Conservation (phyloP, 2,329 filamentous ascomycete species). For the Botrytis elliptica region DNA sequence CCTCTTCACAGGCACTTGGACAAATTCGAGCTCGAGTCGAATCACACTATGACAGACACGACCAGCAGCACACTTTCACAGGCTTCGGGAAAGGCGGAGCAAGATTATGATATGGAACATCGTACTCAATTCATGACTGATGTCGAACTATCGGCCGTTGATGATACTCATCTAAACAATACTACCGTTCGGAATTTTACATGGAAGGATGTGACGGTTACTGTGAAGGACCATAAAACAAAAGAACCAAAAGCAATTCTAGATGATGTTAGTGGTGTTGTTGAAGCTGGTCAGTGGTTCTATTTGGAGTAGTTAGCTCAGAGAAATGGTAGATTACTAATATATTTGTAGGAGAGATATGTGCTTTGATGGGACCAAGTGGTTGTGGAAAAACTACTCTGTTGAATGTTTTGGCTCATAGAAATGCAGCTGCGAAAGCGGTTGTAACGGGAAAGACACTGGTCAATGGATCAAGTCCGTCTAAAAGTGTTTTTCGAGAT, state of each 20-base stretch:
- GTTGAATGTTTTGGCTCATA: slow-evolving; percentile 72
- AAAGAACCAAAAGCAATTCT: slow-evolving; percentile 64
- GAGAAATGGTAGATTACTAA: slow-evolving; percentile 4
- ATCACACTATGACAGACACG: slow-evolving; percentile 17
- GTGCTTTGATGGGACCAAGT: slow-evolving; percentile 78
- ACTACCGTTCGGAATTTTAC: slow-evolving; percentile 61
- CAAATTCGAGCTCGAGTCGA: not conserved
- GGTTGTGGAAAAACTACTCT: slow-evolving; percentile 80
- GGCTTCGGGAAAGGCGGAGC: slow-evolving; percentile 13
- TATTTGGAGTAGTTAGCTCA: not conserved
- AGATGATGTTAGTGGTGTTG: slow-evolving; percentile 59
- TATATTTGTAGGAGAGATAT: slow-evolving; percentile 57
- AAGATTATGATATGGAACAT: slow-evolving; percentile 15
- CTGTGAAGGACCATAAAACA: slow-evolving; percentile 68
- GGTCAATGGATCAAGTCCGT: slow-evolving; percentile 61
- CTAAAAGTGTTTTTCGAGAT: slow-evolving; percentile 56
- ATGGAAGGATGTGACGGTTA: slow-evolving; percentile 67
- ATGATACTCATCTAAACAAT: slow-evolving; percentile 55
- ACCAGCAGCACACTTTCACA: slow-evolving; percentile 17
- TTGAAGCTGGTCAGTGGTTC: slow-evolving; percentile 54
- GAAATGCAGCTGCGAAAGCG: slow-evolving; percentile 51
- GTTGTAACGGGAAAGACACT: slow-evolving; percentile 55
- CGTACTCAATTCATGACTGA: slow-evolving; percentile 27
- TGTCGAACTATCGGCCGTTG: slow-evolving; percentile 33
- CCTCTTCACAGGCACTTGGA: not conserved